A percentile compares a stretch with the other conserved stretches of the same genome.
Conservation (phyloP, 1,284 basidiomycete species). For the Puccinia triticina region DNA sequence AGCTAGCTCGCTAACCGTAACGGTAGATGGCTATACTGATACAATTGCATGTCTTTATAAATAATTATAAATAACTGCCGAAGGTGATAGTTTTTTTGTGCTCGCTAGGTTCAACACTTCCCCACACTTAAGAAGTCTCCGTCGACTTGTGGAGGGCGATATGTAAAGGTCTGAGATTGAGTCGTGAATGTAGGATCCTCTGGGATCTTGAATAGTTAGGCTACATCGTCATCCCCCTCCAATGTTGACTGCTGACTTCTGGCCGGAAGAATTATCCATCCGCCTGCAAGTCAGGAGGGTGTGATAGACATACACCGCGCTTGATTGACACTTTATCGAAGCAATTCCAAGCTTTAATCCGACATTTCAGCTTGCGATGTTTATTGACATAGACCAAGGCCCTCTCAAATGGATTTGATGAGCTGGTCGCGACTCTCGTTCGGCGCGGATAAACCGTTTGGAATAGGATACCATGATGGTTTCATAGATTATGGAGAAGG, state of each 20-base stretch:
- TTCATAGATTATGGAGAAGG: neutral
- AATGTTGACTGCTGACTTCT: neutral
- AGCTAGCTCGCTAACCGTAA: neutral
- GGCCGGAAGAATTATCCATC: neutral
- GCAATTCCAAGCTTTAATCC: neutral
- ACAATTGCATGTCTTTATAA: neutral
- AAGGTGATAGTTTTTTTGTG: neutral
- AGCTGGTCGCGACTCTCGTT: neutral
- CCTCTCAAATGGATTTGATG: neutral
- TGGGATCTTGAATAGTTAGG: neutral
- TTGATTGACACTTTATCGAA: neutral
- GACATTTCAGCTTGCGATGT: neutral
- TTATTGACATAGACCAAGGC: neutral
- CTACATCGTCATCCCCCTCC: neutral
- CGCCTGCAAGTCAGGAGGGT: neutral
- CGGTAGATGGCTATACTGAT: neutral
- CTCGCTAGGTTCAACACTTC: slow-evolving; percentile 2
- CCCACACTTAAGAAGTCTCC: neutral
- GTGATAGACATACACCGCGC: neutral
- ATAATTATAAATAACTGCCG: neutral
- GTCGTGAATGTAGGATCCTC: neutral
- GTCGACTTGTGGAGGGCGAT: neutral
- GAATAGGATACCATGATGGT: neutral
- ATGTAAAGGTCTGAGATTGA: neutral
- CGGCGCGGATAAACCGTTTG: neutral